A percentile compares a stretch with the other conserved stretches of the same genome.
phyloP scores from a whole-genome alignment of 495 filamentous ascomycete species.

The Aspergillus incahuasiensis region DNA sequence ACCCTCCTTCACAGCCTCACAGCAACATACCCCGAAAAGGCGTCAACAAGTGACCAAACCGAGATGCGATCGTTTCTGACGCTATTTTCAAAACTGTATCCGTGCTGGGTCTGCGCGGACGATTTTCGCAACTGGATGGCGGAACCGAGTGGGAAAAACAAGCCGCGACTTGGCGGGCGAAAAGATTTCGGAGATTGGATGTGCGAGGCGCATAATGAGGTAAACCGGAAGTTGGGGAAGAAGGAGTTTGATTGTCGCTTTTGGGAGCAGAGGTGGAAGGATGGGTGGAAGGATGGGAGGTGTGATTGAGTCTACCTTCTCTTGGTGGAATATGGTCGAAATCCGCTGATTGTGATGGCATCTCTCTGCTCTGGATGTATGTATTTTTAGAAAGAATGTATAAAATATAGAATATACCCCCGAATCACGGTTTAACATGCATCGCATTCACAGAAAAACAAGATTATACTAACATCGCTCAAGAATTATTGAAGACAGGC shows the following conservation, averaged over 20 bases:
- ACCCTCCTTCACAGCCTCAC: conserved; percentile 89
- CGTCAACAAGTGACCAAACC: conserved; percentile 59
- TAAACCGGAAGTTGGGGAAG: conserved; percentile 93
- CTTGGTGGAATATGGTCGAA: too few relatives aligned
- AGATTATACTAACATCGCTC: conserved; percentile 24
- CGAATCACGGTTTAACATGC: conserved; percentile 4
- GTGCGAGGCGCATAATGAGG: conserved; percentile 96
- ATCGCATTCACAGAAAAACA: conserved; percentile 13
- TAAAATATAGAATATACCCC: conserved; percentile 9
- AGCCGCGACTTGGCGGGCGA: conserved; percentile 60
- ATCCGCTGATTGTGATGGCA: too few relatives aligned
- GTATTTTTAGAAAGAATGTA: not conserved
- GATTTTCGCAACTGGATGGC: conserved; percentile 84
- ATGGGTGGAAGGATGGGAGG: conserved; percentile 84
- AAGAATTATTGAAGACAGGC: conserved; percentile 24
- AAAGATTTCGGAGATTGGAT: conserved; percentile 87
- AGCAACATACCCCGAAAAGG: conserved; percentile 71
- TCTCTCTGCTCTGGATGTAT: conserved; percentile 5
- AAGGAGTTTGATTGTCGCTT: conserved; percentile 80
- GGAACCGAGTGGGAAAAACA: conserved; percentile 53
- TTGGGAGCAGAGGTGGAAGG: conserved; percentile 94
- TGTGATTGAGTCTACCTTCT: conserved; percentile 34
- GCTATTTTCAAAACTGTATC: conserved; percentile 79
- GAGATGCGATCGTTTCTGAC: conserved; percentile 75
- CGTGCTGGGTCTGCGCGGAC: conserved; percentile 91